Base-by-base conservation (phyloP, 2,329 filamentous ascomycete species). In the Scedosporium minutisporum region DNA sequence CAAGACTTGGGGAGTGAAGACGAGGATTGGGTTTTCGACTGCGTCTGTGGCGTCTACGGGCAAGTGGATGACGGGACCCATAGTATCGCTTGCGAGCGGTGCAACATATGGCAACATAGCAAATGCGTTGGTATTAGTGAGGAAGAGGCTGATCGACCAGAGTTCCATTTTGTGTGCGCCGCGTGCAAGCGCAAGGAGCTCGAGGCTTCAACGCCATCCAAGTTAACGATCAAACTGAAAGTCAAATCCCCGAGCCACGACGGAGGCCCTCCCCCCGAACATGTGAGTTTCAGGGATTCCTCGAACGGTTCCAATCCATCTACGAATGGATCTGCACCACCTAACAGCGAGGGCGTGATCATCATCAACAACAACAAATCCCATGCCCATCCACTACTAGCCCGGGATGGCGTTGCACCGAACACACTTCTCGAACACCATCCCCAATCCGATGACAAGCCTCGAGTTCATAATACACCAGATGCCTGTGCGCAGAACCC, bases 101-200 rank as follows among this genome's bases (percentile, higher is more conserved):
- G 95, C 78, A 96, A 88, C 71, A 88, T 96, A 58, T 99, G 95
- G 95, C 93, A 97, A 72, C 95, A 99, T 71, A 96, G 92, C 79
- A 91, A 89, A 69, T 99, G 95, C 71, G 83, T 96, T 64, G 88
- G 87, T 48, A 89, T 97, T 66, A 83, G 84, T 57, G 84, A 96
- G 68, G 78, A 82, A 64, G 89, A 93, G 65, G 93, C 92, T 0
- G 93, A 96, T 66, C 82, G 87, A 57, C 86, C 91, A 1, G 90
- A 96, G 67, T 97, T 97, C 69, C 87, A 90, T 65, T 96, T 96
- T 70, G 75, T 96, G 66, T 97, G 93, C 76, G 78, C 78, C 41
- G 86, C 88, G 58, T 99, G 95, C 77, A 58, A 41, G 18, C 85
- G 82, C 16, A 87, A 85, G 64, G 84, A 86, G 65, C 80, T 88